These are phyloP conservation scores for Lipomyces starkeyi DNA, from an alignment of 805 yeast genomes.

Conservation along the genomic window DNA sequence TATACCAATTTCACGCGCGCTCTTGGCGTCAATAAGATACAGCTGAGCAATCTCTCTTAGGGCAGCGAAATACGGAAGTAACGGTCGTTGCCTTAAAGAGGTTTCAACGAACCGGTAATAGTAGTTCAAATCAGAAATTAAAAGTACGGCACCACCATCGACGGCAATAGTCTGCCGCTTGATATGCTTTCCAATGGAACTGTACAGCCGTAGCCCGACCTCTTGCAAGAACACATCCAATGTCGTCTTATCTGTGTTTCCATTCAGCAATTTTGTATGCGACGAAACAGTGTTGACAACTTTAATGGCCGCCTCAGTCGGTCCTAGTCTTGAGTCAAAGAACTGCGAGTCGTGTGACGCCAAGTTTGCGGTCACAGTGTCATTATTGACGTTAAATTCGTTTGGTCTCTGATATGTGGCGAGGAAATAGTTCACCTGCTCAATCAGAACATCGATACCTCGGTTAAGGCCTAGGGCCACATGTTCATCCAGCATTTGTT, in stretches of 20 bases:
- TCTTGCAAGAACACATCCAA: constrained; percentile 94
- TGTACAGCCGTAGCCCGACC: constrained; percentile 84
- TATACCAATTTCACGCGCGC: constrained; percentile 83
- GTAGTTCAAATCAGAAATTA: constrained; percentile 69
- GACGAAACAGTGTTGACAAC: constrained; percentile 67
- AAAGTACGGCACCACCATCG: constrained; percentile 73
- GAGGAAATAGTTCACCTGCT: constrained; percentile 72
- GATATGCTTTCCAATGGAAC: constrained; percentile 73
- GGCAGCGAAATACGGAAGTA: constrained; percentile 77
- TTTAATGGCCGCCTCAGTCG: constrained; percentile 69
- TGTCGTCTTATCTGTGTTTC: constrained; percentile 84
- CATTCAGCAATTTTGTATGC: constrained; percentile 75
- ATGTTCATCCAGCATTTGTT: constrained; percentile 77
- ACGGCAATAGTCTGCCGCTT: constrained; percentile 75
- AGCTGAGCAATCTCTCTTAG: constrained; percentile 85
- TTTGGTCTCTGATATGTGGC: constrained; percentile 53
- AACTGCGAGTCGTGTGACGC: not conserved
- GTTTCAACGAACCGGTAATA: constrained; percentile 70
- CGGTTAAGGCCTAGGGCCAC: constrained; percentile 92
- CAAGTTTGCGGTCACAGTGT: constrained; percentile 13
- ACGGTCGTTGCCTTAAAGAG: constrained; percentile 56
- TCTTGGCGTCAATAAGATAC: constrained; percentile 71
- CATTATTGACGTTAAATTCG: constrained; percentile 29
- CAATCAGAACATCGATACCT: constrained; percentile 88
- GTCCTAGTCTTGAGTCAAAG: constrained; percentile 48